These are phyloP conservation scores for thale cress (Arabidopsis thaliana) DNA, from an alignment of 345 rosid species.

Conservation along the genomic window DNA sequence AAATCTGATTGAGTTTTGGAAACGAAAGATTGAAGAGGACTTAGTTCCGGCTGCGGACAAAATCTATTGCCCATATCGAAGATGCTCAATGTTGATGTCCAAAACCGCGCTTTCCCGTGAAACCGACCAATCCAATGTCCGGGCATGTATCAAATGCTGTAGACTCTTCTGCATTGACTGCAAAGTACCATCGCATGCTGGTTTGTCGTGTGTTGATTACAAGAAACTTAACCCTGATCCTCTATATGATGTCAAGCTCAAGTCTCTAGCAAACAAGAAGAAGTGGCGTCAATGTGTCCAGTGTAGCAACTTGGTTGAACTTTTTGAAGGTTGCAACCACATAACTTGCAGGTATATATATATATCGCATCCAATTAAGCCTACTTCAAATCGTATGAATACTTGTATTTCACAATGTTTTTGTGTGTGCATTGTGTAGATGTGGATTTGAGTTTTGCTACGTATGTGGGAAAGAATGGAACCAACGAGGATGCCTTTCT, in stretches of 20 bases:
- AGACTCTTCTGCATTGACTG: constrained; percentile 68
- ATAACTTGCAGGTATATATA: constrained; percentile 62
- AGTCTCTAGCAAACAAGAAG: constrained; percentile 48
- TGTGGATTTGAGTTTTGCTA: constrained; percentile 62
- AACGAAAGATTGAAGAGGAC: constrained; percentile 59
- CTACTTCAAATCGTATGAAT: neutral
- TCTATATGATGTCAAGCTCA: constrained; percentile 50
- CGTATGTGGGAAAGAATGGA: constrained; percentile 57
- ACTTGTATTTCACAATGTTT: neutral
- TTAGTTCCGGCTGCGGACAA: constrained; percentile 59
- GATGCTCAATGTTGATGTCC: constrained; percentile 74
- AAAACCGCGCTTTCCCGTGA: constrained; percentile 45
- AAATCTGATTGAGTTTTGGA: constrained; percentile 55
- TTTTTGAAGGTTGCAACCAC: constrained; percentile 56
- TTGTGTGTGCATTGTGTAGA: constrained; percentile 35
- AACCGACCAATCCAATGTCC: constrained; percentile 39
- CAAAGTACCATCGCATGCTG: constrained; percentile 75
- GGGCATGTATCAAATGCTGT: constrained; percentile 62
- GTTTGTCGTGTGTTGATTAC: constrained; percentile 56
- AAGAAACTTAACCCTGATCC: constrained; percentile 47
- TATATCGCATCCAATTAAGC: neutral
- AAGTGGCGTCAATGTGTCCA: constrained; percentile 55
- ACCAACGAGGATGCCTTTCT: neutral
- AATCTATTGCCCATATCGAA: constrained; percentile 75
- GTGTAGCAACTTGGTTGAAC: constrained; percentile 55